A percentile compares a stretch with the other conserved stretches of the same genome.
Evolutionary conservation across 495 filamentous ascomycete species (phyloP).

Genomic region (Penicillium manginii): DNA sequence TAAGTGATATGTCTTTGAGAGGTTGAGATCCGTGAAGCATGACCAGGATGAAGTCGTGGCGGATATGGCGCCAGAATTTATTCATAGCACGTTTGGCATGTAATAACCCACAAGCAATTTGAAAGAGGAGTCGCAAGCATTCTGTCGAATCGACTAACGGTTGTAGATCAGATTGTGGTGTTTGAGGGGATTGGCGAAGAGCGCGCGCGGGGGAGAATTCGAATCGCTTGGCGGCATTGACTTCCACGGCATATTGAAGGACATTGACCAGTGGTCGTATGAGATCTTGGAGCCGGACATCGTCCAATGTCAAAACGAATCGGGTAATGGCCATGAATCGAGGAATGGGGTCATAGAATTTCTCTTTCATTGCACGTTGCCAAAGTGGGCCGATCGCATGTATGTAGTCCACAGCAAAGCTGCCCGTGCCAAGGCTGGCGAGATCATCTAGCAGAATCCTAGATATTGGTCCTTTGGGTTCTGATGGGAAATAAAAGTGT

Average conservation of each 20-base stretch:
- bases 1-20: conserved; percentile 60
- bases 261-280: conserved; percentile 57
- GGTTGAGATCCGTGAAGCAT: conserved; percentile 63
- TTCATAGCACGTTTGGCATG: conserved; percentile 44
- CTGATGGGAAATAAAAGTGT: conserved; percentile 57
- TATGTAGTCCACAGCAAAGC: conserved; percentile 57
- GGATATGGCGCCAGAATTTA: conserved; percentile 63
- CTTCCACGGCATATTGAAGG: conserved; percentile 58
- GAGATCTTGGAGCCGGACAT: conserved; percentile 47
- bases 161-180: conserved; percentile 49
- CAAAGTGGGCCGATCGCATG: conserved; percentile 60
- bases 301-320: conserved; percentile 57
- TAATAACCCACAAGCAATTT: conserved; percentile 56
- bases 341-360: conserved; percentile 59
- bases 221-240: conserved; percentile 59
- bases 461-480: conserved; percentile 54
- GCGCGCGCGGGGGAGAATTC: conserved; percentile 40
- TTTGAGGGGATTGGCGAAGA: conserved; percentile 23
- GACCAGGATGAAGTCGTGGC: conserved; percentile 65
- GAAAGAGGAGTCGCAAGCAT: conserved; percentile 60
- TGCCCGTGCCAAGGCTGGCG: conserved; percentile 42
- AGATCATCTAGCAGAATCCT: conserved; percentile 61
- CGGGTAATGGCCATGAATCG: conserved; percentile 60
- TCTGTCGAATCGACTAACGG: conserved; percentile 57
- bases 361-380: conserved; percentile 63